Percentiles rank a stretch among this genome's conserved stretches.
Evolutionary conservation across 805 yeast species (phyloP).

Genomic region (Tetrapisispora nanseiensis): DNA sequence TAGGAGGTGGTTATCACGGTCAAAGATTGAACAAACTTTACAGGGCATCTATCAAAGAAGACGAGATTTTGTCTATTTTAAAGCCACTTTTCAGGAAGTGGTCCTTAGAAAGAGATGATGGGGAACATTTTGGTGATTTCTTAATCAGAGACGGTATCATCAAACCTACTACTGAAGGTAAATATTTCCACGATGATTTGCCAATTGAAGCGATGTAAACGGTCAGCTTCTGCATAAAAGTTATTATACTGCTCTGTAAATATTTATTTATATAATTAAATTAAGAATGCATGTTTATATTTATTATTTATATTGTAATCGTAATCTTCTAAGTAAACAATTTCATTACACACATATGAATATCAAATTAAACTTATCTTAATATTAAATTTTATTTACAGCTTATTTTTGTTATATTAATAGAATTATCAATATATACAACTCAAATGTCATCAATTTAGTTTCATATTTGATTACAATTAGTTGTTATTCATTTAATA

Average conservation of each 20-base stretch:
- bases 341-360: too few relatives aligned
- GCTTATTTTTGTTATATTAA: too few relatives aligned
- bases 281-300: background rate
- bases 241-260: background rate
- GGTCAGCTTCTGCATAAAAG: too few relatives aligned
- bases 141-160: slow-evolving; percentile 79
- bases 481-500: too few relatives aligned
- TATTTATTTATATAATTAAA: background rate
- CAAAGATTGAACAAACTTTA: slow-evolving; percentile 84
- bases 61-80: slow-evolving; percentile 67
- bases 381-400: too few relatives aligned
- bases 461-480: too few relatives aligned
- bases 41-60: slow-evolving; percentile 82
- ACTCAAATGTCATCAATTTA: too few relatives aligned
- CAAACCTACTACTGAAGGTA: slow-evolving; percentile 82
- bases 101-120: slow-evolving; percentile 84
- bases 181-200: slow-evolving; percentile 88
- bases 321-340: too few relatives aligned
- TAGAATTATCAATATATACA: too few relatives aligned
- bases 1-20: slow-evolving; percentile 95
- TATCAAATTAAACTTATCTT: too few relatives aligned
- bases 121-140: slow-evolving; percentile 94
- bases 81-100: slow-evolving; percentile 87
- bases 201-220: slow-evolving; percentile 53
- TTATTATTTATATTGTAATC: background rate